Evolutionary conservation across 352 stramenopile species (phyloP).

Genomic region (Phytopythium delawarense): DNA sequence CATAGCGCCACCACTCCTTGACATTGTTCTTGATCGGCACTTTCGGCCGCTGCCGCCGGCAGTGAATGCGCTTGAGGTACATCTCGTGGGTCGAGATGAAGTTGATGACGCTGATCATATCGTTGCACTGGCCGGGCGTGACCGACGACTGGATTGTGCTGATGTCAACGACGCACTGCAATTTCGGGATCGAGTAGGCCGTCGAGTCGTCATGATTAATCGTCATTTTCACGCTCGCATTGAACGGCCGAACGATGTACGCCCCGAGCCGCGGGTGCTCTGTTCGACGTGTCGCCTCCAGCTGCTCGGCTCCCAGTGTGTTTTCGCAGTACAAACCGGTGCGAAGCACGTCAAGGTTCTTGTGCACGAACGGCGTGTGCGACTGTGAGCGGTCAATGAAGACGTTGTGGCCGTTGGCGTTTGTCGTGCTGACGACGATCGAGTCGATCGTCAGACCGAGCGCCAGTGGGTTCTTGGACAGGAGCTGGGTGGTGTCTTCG

Average conservation of each 20-base stretch:
- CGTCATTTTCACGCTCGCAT: slow-evolving; percentile 69
- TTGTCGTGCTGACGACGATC: slow-evolving; percentile 66
- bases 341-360: slow-evolving; percentile 53
- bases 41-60: slow-evolving; percentile 52
- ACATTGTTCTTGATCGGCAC: slow-evolving; percentile 43
- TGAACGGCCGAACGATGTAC: slow-evolving; percentile 77
- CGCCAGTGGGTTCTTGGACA: slow-evolving; percentile 54
- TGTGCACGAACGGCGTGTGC: slow-evolving; percentile 80
- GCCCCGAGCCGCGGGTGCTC: slow-evolving; percentile 15
- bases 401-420: slow-evolving; percentile 72
- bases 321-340: slow-evolving; percentile 68
- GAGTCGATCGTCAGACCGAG: slow-evolving; percentile 75
- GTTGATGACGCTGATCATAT: slow-evolving; percentile 70
- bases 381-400: slow-evolving; percentile 78
- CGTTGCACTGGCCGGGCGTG: slow-evolving; percentile 71
- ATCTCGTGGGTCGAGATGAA: slow-evolving; percentile 78
- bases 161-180: slow-evolving; percentile 69
- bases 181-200: slow-evolving; percentile 56
- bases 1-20: slow-evolving; percentile 76
- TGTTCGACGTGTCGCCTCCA: slow-evolving; percentile 18
- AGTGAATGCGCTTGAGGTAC: slow-evolving; percentile 82
- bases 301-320: slow-evolving; percentile 19
- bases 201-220: slow-evolving; percentile 75
- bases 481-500: slow-evolving; percentile 65
- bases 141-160: slow-evolving; percentile 61